Percentiles rank a stretch among this genome's conserved stretches.
Evolutionary conservation across 768 basidiomycete species (phyloP).

Genomic region (Suillus hirtellus): DNA sequence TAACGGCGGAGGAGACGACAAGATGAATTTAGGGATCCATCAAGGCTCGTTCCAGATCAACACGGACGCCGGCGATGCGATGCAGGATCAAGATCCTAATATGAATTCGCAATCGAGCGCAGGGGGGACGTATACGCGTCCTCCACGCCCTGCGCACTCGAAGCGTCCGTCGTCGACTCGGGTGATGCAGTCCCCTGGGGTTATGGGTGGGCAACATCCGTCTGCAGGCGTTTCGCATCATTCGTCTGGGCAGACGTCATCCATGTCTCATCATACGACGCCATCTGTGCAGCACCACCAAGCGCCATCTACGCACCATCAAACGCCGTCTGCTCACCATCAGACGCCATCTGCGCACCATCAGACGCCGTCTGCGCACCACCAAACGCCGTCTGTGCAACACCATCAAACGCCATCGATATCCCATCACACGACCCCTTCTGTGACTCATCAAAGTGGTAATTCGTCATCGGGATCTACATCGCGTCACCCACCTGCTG

Average conservation of each 20-base stretch:
- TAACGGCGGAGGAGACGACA: slow-evolving; percentile 22
- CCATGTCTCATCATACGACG: neutral
- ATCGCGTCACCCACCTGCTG: slow-evolving; percentile 5
- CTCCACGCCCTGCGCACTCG: neutral
- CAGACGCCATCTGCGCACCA: neutral
- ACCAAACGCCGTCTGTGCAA: neutral
- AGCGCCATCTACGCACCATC: neutral
- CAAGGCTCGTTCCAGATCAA: slow-evolving; percentile 62
- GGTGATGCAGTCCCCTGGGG: neutral
- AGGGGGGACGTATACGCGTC: neutral
- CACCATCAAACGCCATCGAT: slow-evolving; percentile 2
- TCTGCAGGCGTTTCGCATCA: slow-evolving; percentile 1
- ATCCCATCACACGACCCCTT: neutral
- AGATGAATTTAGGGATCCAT: slow-evolving; percentile 39
- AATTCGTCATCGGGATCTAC: neutral
- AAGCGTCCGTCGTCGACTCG: neutral
- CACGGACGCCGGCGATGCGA: neutral
- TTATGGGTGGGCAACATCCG: neutral
- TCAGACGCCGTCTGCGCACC: neutral
- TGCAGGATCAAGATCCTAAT: slow-evolving; percentile 5
- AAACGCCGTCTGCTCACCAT: neutral
- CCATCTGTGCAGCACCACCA: neutral
- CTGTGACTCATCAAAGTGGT: slow-evolving; percentile 1
- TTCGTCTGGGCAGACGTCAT: neutral
- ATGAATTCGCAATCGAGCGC: neutral